Evolutionary conservation across 1,139 yeast species (phyloP).

Genomic region (Candida dubliniensis): DNA sequence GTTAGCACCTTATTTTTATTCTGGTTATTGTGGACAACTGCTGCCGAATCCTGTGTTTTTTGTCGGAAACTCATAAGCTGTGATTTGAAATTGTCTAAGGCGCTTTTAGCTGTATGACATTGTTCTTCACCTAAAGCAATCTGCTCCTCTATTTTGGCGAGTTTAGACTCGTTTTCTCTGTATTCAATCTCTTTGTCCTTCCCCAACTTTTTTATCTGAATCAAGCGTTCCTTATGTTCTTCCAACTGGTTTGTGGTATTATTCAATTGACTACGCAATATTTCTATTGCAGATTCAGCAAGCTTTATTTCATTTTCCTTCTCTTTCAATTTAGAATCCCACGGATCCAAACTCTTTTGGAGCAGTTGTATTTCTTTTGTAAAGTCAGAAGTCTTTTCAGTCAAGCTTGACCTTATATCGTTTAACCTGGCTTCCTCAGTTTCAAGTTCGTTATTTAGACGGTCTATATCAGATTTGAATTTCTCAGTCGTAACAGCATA

Average conservation of each 20-base stretch:
- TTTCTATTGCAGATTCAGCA: constrained; percentile 62
- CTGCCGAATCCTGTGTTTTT: constrained; percentile 63
- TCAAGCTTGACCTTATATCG: constrained; percentile 62
- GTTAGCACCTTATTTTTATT: constrained; percentile 74
- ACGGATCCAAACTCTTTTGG: constrained; percentile 76
- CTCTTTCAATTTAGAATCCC: constrained; percentile 68
- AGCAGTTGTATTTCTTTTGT: constrained; percentile 62
- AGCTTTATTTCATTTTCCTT: constrained; percentile 68
- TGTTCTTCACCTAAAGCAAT: constrained; percentile 60
- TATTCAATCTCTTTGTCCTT: constrained; percentile 51
- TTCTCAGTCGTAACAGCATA: constrained; percentile 45
- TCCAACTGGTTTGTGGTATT: constrained; percentile 47
- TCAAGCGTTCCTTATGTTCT: constrained; percentile 48
- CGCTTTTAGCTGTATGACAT: constrained; percentile 46
- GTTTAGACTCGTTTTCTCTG: constrained; percentile 42
- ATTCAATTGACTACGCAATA: constrained; percentile 51
- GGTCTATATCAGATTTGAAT: constrained; percentile 41
- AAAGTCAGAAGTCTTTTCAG: constrained; percentile 69
- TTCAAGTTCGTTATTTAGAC: constrained; percentile 47
- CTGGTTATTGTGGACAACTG: constrained; percentile 54
- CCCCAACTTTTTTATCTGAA: constrained; percentile 52
- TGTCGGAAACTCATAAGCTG: constrained; percentile 60
- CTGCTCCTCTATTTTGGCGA: constrained; percentile 52
- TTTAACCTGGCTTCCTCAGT: constrained; percentile 58
- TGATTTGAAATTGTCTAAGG: constrained; percentile 52